Conservation (phyloP, 2,329 filamentous ascomycete species). For the Aspergillus fischeri region DNA sequence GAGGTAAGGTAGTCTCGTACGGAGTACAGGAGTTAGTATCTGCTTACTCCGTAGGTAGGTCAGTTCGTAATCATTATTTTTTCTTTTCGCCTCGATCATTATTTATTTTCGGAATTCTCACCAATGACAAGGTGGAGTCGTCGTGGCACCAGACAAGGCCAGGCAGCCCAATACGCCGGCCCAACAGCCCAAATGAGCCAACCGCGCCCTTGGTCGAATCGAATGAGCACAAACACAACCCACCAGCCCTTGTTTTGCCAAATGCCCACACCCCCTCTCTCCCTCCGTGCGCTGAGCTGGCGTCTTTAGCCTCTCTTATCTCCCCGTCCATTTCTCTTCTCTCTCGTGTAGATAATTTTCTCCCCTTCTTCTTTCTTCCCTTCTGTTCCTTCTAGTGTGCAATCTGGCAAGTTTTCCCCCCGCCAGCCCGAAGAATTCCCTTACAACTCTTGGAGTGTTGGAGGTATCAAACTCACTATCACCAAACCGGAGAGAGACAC, state of each 20-base stretch:
- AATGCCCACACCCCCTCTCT: conserved; percentile 21
- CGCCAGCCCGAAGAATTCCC: conserved; percentile 11
- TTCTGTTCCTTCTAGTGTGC: conserved; percentile 9
- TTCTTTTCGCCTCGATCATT: conserved; percentile 12
- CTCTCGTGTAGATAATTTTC: conserved; percentile 23
- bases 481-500: conserved; percentile 5
- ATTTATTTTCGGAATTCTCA: background rate
- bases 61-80: background rate
- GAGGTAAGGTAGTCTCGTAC: too few species aligned
- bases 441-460: conserved; percentile 6
- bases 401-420: conserved; percentile 11
- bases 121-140: conserved; percentile 24
- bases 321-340: conserved; percentile 10
- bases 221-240: conserved; percentile 5
- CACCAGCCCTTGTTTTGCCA: conserved; percentile 15
- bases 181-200: conserved; percentile 29
- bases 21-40: too few species aligned
- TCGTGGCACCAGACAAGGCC: conserved; percentile 39
- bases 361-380: conserved; percentile 23
- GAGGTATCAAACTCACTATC: conserved; percentile 3
- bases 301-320: conserved; percentile 15
- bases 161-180: conserved; percentile 34
- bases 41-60: background rate
- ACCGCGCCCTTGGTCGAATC: conserved; percentile 12
- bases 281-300: conserved; percentile 26